phyloP scores from a whole-genome alignment of 371 early-diverging fungal genomes.

The Actinomortierella wolfii region DNA sequence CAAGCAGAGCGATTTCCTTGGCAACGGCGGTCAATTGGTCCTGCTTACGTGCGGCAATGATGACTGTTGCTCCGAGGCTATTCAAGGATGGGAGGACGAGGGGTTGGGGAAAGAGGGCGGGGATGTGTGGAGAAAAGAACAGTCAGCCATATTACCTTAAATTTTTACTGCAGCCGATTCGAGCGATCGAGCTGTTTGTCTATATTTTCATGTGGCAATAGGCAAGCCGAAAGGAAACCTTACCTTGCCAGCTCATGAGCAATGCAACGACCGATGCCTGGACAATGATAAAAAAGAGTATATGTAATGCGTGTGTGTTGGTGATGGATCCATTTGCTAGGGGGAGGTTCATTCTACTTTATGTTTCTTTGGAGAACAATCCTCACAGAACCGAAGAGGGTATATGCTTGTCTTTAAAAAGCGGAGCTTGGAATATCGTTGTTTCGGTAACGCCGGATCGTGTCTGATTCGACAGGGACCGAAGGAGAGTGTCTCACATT shows the following conservation, averaged over 20 bases:
- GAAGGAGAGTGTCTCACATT: too few relatives aligned
- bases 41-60: slow-evolving; percentile 51
- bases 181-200: too few relatives aligned
- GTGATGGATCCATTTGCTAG: too few relatives aligned
- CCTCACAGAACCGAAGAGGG: too few relatives aligned
- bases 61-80: slow-evolving; percentile 56
- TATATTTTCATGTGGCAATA: too few relatives aligned
- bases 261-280: slow-evolving; percentile 55
- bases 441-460: not conserved
- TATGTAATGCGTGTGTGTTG: too few relatives aligned
- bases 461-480: not conserved
- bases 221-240: not conserved
- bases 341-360: too few relatives aligned
- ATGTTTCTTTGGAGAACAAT: too few relatives aligned
- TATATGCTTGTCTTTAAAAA: too few relatives aligned
- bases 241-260: slow-evolving; percentile 55
- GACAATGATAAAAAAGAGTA: not conserved
- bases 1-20: slow-evolving; percentile 46
- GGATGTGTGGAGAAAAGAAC: too few relatives aligned
- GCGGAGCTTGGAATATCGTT: not conserved
- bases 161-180: too few relatives aligned
- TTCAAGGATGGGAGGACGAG: not conserved
- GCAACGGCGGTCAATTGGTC: slow-evolving; percentile 44
- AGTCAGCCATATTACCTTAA: too few relatives aligned
- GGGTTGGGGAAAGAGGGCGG: not conserved